phyloP scores from a whole-genome alignment of 2,329 filamentous ascomycete genomes.

The Camptophora hylomeconis region DNA sequence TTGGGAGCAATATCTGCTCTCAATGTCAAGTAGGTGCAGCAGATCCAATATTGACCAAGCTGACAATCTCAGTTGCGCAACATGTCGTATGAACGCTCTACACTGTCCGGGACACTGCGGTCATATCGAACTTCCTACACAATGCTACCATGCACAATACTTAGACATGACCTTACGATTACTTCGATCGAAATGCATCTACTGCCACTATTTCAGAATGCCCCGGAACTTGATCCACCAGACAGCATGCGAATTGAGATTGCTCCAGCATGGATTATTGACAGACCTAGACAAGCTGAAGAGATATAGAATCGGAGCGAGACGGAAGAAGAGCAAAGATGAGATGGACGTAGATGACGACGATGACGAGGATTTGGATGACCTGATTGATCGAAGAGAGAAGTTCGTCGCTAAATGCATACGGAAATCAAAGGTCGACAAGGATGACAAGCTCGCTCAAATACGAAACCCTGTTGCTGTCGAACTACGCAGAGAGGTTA shows the following conservation, averaged over 20 bases:
- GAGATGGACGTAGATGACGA: slow-evolving; percentile 39
- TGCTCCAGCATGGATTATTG: slow-evolving; percentile 74
- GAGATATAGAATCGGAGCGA: slow-evolving; percentile 29
- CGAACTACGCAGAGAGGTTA: slow-evolving; percentile 59
- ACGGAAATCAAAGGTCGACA: slow-evolving; percentile 36
- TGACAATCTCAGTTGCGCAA: slow-evolving; percentile 59
- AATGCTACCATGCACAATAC: slow-evolving; percentile 92
- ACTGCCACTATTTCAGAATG: slow-evolving; percentile 78
- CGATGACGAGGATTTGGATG: slow-evolving; percentile 42
- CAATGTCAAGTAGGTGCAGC: slow-evolving; percentile 14
- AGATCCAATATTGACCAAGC: too few relatives aligned
- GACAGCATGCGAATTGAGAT: slow-evolving; percentile 69
- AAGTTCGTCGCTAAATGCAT: slow-evolving; percentile 64
- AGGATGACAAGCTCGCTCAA: slow-evolving; percentile 31
- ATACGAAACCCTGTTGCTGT: slow-evolving; percentile 74
- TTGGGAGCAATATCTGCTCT: slow-evolving; percentile 64
- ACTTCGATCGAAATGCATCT: slow-evolving; percentile 75
- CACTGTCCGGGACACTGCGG: slow-evolving; percentile 86
- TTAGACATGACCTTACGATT: slow-evolving; percentile 83
- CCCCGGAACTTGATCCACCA: slow-evolving; percentile 63
- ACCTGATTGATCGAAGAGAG: slow-evolving; percentile 43
- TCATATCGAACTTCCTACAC: slow-evolving; percentile 86
- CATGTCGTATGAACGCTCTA: slow-evolving; percentile 71
- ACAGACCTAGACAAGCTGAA: slow-evolving; percentile 42
- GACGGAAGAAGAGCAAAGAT: slow-evolving; percentile 29